These are phyloP conservation scores for Pyricularia grisea DNA, from an alignment of 2,329 filamentous ascomycete species.

Conservation along the genomic window DNA sequence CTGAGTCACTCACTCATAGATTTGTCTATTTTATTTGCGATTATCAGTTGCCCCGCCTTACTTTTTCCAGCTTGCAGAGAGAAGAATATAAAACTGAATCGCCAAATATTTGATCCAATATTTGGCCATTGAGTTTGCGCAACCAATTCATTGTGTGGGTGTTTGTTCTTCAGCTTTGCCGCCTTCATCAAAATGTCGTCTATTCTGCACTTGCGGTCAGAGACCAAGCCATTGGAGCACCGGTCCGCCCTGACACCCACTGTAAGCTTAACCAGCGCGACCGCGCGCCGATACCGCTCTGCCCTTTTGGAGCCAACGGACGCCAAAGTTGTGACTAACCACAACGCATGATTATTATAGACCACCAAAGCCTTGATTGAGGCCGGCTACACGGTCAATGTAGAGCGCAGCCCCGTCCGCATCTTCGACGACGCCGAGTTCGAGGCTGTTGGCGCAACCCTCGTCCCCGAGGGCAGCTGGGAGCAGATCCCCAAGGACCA, in stretches of 20 bases:
- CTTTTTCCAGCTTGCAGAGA: neutral
- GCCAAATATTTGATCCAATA: neutral
- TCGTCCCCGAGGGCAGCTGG: conserved; percentile 61
- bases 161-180: neutral
- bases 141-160: neutral
- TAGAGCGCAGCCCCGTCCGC: conserved; percentile 58
- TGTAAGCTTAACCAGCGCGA: neutral
- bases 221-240: conserved; percentile 16
- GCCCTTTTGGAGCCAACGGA: neutral
- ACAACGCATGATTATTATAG: neutral
- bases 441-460: conserved; percentile 50
- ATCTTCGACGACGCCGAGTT: conserved; percentile 58
- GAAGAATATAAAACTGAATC: neutral
- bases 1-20: too few species aligned
- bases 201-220: conserved; percentile 8
- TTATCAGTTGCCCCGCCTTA: neutral
- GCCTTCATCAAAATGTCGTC: neutral
- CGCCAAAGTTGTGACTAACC: neutral
- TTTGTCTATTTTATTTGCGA: too few species aligned
- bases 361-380: conserved; percentile 46
- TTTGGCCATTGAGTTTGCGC: neutral
- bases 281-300: neutral
- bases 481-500: conserved; percentile 55
- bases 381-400: conserved; percentile 58
- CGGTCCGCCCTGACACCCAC: conserved; percentile 13